Evolutionary conservation across 192 early-diverging fungal species (phyloP).

Genomic region (Dispira simplex): DNA sequence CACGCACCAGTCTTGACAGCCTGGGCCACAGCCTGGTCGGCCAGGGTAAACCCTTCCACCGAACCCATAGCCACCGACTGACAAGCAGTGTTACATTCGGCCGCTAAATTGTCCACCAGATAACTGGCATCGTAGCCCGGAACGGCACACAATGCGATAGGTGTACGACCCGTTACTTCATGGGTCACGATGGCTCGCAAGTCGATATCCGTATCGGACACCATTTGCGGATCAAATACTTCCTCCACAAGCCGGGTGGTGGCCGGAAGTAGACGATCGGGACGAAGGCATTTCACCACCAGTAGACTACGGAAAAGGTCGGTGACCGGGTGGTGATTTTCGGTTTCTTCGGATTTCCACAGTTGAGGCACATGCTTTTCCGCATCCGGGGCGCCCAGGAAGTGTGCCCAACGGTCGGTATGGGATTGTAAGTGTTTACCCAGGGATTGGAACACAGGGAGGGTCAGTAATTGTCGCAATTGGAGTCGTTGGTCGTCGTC

Average conservation of each 20-base stretch:
- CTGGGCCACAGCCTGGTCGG: constrained; percentile 74
- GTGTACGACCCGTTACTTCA: constrained; percentile 58
- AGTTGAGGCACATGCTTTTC: constrained; percentile 18
- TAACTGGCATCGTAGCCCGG: constrained; percentile 95
- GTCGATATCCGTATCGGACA: constrained; percentile 44
- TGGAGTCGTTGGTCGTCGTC: background rate
- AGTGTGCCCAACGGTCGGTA: constrained; percentile 13
- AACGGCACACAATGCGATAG: constrained; percentile 81
- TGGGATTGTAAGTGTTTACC: constrained; percentile 12
- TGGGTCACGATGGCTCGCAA: constrained; percentile 47
- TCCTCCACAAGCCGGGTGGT: constrained; percentile 51
- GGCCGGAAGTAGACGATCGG: constrained; percentile 74
- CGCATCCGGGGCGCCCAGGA: constrained; percentile 15
- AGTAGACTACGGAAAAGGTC: constrained; percentile 62
- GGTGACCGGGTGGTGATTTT: constrained; percentile 13
- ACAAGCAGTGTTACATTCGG: constrained; percentile 36
- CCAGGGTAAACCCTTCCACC: constrained; percentile 76
- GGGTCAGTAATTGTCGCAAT: background rate
- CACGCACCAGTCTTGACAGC: constrained; percentile 77
- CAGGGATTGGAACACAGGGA: constrained; percentile 17
- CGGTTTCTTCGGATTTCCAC: background rate
- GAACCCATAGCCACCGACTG: constrained; percentile 96
- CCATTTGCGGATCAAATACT: constrained; percentile 44
- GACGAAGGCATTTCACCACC: constrained; percentile 69
- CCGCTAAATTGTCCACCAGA: constrained; percentile 81